phyloP scores from a whole-genome alignment of 176 grass and related monocot species.

The Avena sativa region DNA sequence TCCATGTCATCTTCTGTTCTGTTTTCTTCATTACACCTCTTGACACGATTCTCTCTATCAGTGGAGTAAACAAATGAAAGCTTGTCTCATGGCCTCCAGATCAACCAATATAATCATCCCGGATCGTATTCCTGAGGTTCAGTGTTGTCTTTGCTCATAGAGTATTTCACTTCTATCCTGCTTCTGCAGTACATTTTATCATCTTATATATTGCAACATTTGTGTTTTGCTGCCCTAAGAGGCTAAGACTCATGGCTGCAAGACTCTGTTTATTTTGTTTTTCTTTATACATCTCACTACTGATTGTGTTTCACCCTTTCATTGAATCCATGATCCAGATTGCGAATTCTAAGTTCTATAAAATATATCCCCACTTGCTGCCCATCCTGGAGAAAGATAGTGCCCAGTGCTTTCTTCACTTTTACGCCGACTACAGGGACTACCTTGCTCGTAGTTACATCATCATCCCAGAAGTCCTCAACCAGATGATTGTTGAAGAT shows the following conservation, averaged over 20 bases:
- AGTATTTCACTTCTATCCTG: not conserved
- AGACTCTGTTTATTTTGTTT: not conserved
- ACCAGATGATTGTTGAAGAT: not conserved
- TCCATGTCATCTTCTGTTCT: not conserved
- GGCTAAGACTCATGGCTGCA: not conserved
- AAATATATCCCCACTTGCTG: not conserved
- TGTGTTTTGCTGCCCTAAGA: not conserved
- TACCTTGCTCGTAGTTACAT: not conserved
- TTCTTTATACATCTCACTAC: not conserved
- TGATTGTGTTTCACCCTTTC: not conserved
- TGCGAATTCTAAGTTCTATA: not conserved
- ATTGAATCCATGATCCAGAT: not conserved
- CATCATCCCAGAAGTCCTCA: not conserved
- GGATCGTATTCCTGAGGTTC: not conserved
- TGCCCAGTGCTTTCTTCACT: not conserved
- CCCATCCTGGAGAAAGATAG: not conserved
- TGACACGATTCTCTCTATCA: not conserved
- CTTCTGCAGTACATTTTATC: not conserved
- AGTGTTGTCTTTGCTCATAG: not conserved
- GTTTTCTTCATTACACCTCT: not conserved
- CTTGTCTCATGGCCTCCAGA: not conserved
- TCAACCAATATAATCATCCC: not conserved
- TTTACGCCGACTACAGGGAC: not conserved
- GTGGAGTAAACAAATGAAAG: not conserved
- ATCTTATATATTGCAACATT: not conserved